phyloP scores from a whole-genome alignment of 176 grass and related monocot genomes.

The Otatea glauca region DNA sequence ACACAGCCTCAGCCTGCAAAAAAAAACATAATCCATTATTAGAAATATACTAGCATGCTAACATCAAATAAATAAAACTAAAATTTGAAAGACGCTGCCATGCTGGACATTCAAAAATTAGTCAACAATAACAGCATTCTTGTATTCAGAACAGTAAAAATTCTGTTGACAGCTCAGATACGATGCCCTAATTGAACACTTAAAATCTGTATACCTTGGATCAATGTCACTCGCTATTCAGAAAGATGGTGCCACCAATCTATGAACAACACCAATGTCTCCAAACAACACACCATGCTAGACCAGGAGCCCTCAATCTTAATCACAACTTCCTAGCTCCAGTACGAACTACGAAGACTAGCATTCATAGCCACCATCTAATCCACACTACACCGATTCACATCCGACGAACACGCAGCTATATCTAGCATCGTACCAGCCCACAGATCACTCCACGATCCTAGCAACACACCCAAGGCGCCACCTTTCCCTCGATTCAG shows the following conservation, averaged over 20 bases:
- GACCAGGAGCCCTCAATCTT: background rate
- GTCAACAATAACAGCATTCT: background rate
- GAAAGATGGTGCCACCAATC: background rate
- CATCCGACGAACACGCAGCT: background rate
- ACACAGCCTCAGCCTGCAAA: slow-evolving; percentile 28
- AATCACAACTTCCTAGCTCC: background rate
- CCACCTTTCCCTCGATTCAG: background rate
- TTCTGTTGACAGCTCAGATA: background rate
- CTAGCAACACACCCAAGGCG: background rate
- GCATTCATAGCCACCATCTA: slow-evolving; percentile 2
- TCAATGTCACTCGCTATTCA: background rate
- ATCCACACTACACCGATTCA: slow-evolving; percentile 17
- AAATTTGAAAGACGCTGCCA: background rate
- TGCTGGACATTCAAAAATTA: background rate
- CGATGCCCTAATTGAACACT: background rate
- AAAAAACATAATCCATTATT: background rate
- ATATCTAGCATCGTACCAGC: background rate
- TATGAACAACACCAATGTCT: background rate
- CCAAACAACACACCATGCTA: slow-evolving; percentile 24
- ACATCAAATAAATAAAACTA: background rate
- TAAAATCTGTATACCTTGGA: background rate
- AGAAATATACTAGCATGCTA: slow-evolving; percentile 13
- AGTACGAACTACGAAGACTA: background rate
- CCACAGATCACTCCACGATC: background rate
- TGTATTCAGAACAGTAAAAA: background rate